Conservation (phyloP, 2,329 filamentous ascomycete species). For the Tympanopsis confertula region DNA sequence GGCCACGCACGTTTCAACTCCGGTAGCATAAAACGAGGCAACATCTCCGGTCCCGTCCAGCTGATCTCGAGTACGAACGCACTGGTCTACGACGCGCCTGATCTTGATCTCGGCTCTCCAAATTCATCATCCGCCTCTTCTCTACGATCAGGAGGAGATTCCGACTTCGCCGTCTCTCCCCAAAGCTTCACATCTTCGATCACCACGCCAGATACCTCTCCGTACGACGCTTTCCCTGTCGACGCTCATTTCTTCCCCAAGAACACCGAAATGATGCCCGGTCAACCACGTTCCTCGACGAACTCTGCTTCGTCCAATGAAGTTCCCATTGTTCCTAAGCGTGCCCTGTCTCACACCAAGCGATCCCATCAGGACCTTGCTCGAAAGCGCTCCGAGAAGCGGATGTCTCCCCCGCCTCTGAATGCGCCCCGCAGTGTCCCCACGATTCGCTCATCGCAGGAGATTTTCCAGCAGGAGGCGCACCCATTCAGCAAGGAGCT, state of each 20-base stretch:
- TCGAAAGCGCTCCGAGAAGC: conserved; percentile 40
- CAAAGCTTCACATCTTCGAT: conserved; percentile 24
- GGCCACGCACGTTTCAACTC: conserved; percentile 23
- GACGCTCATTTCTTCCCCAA: conserved; percentile 3
- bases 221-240: conserved; percentile 17
- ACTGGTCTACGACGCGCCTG: conserved; percentile 50
- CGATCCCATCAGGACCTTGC: conserved; percentile 50
- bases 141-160: conserved; percentile 37
- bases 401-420: conserved; percentile 25
- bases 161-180: conserved; percentile 27
- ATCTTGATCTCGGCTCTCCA: conserved; percentile 28
- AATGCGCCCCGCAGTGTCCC: conserved; percentile 9
- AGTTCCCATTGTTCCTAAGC: conserved; percentile 40
- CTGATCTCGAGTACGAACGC: conserved; percentile 54
- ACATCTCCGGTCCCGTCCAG: conserved; percentile 48
- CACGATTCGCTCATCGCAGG: neutral
- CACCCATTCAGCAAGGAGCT: conserved; percentile 1
- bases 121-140: conserved; percentile 28
- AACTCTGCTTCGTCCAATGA: conserved; percentile 25
- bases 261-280: conserved; percentile 12
- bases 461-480: neutral
- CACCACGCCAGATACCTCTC: conserved; percentile 27
- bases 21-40: conserved; percentile 29
- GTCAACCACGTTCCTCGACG: conserved; percentile 20
- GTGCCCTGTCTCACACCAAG: conserved; percentile 52